Base-by-base conservation (phyloP, 352 stramenopile genomes). In the Phytophthora pisi region DNA sequence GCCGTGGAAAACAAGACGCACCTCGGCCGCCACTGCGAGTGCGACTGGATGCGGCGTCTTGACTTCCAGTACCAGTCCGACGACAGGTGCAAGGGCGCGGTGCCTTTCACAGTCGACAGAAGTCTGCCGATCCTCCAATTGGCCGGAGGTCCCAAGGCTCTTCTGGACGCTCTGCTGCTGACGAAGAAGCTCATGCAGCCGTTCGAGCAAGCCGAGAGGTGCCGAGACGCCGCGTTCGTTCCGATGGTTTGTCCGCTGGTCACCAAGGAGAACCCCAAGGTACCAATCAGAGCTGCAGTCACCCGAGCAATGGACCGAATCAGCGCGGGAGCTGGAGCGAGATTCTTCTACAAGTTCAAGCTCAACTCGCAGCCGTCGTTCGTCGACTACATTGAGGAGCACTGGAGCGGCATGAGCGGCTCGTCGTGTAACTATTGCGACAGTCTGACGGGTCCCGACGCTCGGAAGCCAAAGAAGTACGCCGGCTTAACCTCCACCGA, bases 271-370 rank as follows among this genome's bases (percentile, higher is more conserved):
- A 51, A 5, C 2, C 30, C 47, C 7, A 51, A 31, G 1, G 26
- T 64, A 36, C 28, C 7, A 18, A 47, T 18, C 2, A 58, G 57
- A 50, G 53, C 52, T 47, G 52, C 53, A 10, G 26, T 73, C 24
- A 57, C 49, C 38, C 60, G 66, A 38, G 66, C 61, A 42, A 69
- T 73, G 54, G 63, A 69, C 31, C 34, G 26, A 8, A 28, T 69
- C 15, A 57, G 51, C 50, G 11, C 13, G 45, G 53, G 66, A 8
- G 42, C 66, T 31, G 66, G 66, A 10, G 45, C 52, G 15, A 43
- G 57, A 11, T 70, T 61, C n/a, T 66, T 70, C 42, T 70, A 70
- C 57, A 66, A 70, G 26, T 61, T 70, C n/a, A 59, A 57, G 7
- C 16, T 56, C 9, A 73, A 59, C 34, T 42, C n/a, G n/a, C 45